A percentile compares a stretch with the other conserved stretches of the same genome.
Evolutionary conservation across 768 basidiomycete genomes (phyloP).

Genomic region (Cyathus striatus): DNA sequence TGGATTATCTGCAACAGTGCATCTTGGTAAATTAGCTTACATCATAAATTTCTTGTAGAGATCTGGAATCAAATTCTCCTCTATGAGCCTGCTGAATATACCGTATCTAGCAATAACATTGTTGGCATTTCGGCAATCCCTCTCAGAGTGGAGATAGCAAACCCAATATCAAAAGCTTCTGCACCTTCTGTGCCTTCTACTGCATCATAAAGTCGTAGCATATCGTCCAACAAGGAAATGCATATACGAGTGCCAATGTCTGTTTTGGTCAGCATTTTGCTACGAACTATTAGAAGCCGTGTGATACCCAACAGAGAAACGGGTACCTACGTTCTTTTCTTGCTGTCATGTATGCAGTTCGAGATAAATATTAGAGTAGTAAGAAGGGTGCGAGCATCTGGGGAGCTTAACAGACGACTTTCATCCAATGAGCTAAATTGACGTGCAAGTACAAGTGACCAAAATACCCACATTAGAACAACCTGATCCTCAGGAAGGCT

Average conservation of each 20-base stretch:
- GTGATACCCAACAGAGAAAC: neutral
- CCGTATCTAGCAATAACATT: conserved; percentile 42
- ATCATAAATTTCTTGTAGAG: conserved; percentile 58
- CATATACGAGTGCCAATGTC: conserved; percentile 61
- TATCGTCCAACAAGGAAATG: conserved; percentile 61
- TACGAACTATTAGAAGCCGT: conserved; percentile 14
- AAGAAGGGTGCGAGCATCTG: conserved; percentile 55
- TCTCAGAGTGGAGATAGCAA: conserved; percentile 11
- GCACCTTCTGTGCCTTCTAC: conserved; percentile 60
- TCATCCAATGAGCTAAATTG: conserved; percentile 8
- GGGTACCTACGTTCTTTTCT: conserved; percentile 47
- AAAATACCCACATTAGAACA: conserved; percentile 59
- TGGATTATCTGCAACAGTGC: conserved; percentile 3
- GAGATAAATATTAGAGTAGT: conserved; percentile 66
- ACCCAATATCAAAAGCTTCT: conserved; percentile 78
- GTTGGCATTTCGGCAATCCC: conserved; percentile 1
- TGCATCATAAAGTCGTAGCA: conserved; percentile 66
- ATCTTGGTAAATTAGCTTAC: conserved; percentile 32
- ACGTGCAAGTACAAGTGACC: conserved; percentile 2
- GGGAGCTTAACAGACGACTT: conserved; percentile 59
- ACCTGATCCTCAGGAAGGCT: conserved; percentile 67
- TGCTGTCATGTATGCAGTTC: conserved; percentile 63
- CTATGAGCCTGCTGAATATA: conserved; percentile 60
- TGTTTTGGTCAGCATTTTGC: conserved; percentile 48
- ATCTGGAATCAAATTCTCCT: conserved; percentile 49